Percentiles rank a stretch among this genome's conserved stretches.
Conservation (phyloP, 169 alveolate genomes). For the Plasmodium ovale region DNA sequence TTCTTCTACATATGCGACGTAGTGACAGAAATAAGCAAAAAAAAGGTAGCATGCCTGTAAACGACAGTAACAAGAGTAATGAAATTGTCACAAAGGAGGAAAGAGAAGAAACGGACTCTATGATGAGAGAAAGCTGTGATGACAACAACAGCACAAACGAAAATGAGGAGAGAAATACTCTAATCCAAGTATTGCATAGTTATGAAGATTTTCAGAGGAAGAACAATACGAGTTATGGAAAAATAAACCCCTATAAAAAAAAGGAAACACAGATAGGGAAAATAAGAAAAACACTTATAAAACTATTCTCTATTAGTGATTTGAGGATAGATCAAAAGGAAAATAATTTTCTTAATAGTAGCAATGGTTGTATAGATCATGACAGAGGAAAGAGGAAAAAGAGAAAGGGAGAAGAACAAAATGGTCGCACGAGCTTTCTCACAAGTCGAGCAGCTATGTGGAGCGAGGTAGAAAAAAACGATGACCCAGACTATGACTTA, state of each 20-base stretch:
- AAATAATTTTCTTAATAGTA: neutral
- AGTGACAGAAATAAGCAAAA: neutral
- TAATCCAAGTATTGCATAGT: constrained; percentile 70
- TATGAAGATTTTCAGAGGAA: constrained; percentile 74
- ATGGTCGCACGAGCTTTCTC: neutral
- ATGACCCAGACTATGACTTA: constrained; percentile 57
- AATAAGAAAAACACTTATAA: constrained; percentile 14
- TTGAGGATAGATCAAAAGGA: neutral
- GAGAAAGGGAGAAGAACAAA: neutral
- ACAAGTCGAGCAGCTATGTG: constrained; percentile 75
- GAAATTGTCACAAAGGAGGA: neutral
- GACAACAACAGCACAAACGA: constrained; percentile 23
- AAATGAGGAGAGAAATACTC: constrained; percentile 30
- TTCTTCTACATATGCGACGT: no score
- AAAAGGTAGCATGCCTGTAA: constrained; percentile 2
- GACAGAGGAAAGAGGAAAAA: neutral
- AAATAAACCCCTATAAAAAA: constrained; percentile 53
- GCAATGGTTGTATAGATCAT: no score
- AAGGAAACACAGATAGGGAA: constrained; percentile 46
- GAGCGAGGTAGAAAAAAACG: constrained; percentile 63
- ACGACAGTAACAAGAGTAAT: neutral
- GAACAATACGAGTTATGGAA: constrained; percentile 56
- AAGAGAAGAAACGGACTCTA: neutral
- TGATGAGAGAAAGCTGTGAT: neutral
- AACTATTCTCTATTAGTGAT: constrained; percentile 42